phyloP scores from a whole-genome alignment of 768 basidiomycete species.

The Tricholomella constricta region DNA sequence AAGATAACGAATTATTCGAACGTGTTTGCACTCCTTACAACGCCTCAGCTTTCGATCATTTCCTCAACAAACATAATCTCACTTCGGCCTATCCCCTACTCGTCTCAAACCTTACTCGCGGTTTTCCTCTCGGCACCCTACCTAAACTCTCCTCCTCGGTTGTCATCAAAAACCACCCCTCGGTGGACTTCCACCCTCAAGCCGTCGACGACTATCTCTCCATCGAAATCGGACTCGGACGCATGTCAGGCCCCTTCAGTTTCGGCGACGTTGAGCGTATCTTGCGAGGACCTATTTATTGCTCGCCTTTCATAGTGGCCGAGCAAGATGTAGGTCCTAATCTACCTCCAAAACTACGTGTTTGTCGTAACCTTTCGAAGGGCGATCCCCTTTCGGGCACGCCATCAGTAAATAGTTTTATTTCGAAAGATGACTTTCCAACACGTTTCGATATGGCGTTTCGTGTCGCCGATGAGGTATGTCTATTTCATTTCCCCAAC shows the following conservation, averaged over 20 bases:
- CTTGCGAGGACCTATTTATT: not conserved
- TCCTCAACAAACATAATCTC: not conserved
- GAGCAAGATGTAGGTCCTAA: not conserved
- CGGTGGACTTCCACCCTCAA: not conserved
- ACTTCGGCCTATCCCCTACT: constrained; percentile 16
- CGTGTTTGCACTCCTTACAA: constrained; percentile 19
- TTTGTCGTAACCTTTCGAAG: too few relatives aligned
- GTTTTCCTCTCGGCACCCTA: constrained; percentile 24
- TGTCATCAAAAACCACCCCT: constrained; percentile 25
- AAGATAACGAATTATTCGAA: not conserved
- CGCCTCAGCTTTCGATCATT: constrained; percentile 9
- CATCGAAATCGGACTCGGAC: constrained; percentile 5
- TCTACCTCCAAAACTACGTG: too few relatives aligned
- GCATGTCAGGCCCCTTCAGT: too few relatives aligned
- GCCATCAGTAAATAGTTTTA: too few relatives aligned
- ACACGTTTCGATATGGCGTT: too few relatives aligned
- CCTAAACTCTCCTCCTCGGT: constrained; percentile 16
- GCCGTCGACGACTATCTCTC: constrained; percentile 18
- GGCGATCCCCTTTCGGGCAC: too few relatives aligned
- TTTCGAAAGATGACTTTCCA: too few relatives aligned
- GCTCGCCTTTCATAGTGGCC: not conserved
- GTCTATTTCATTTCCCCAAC: too few relatives aligned
- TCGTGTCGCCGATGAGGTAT: too few relatives aligned
- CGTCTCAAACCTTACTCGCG: constrained; percentile 13
- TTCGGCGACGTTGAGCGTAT: not conserved